Evolutionary conservation across 345 rosid species (phyloP).

Genomic region (Syzygium oleosum): DNA sequence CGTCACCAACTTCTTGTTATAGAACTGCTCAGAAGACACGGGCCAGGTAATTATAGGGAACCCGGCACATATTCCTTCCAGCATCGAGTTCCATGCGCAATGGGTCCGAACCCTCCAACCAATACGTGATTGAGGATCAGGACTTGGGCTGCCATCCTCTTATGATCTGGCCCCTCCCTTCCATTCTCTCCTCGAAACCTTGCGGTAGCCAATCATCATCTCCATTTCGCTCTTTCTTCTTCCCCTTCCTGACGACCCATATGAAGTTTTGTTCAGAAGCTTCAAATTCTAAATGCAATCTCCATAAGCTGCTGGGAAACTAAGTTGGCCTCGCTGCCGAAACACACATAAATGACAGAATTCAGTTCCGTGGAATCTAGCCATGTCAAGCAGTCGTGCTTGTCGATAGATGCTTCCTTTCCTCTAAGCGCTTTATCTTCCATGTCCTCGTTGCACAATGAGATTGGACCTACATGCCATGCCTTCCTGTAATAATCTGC

Average conservation of each 20-base stretch:
- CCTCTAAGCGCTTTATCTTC: conserved; percentile 11
- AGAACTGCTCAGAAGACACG: neutral
- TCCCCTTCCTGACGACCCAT: conserved; percentile 1
- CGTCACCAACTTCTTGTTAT: neutral
- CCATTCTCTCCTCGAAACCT: conserved; percentile 17
- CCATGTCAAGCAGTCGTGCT: conserved; percentile 10
- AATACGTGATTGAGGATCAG: neutral
- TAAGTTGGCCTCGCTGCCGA: neutral
- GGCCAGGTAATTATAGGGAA: neutral
- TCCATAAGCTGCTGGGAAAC: conserved; percentile 2
- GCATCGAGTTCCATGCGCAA: neutral
- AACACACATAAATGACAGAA: conserved; percentile 9
- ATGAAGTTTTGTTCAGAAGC: conserved; percentile 2
- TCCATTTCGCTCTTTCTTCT: neutral
- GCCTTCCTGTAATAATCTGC: conserved; percentile 25
- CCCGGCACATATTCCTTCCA: neutral
- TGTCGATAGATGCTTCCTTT: neutral
- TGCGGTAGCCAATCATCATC: neutral
- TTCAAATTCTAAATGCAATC: conserved; percentile 10
- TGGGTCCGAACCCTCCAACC: neutral
- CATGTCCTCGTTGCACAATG: conserved; percentile 5
- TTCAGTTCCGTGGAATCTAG: conserved; percentile 7
- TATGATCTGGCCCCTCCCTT: conserved; percentile 1
- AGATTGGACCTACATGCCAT: conserved; percentile 41
- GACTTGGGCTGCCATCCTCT: neutral